These are phyloP conservation scores for Aspergillus terreus DNA, from an alignment of 2,329 filamentous ascomycete genomes.

Conservation along the genomic window DNA sequence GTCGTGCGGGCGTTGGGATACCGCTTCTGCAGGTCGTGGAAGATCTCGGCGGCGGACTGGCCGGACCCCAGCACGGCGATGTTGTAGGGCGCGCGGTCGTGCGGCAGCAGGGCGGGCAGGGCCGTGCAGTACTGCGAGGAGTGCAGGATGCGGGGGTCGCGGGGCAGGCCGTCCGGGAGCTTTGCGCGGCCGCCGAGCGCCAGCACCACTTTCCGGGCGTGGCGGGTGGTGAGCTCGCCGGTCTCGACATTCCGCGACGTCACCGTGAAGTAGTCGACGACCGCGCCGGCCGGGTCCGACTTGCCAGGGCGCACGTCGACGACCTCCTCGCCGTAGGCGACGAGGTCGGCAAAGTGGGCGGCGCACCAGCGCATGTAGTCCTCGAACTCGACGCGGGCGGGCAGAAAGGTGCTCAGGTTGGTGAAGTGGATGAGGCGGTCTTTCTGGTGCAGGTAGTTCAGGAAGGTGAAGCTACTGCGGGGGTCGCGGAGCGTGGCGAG, in stretches of 20 bases:
- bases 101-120: constrained; percentile 35
- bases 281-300: constrained; percentile 41
- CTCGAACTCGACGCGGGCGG: constrained; percentile 83
- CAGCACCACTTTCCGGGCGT: constrained; percentile 55
- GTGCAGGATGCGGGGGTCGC: constrained; percentile 72
- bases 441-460: constrained; percentile 86
- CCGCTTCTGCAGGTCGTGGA: constrained; percentile 75
- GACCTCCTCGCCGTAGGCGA: constrained; percentile 76
- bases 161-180: constrained; percentile 67
- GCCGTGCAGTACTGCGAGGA: constrained; percentile 73
- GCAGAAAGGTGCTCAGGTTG: constrained; percentile 85
- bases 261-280: constrained; percentile 65
- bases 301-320: constrained; percentile 63
- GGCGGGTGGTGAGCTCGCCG: constrained; percentile 37
- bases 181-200: constrained; percentile 66
- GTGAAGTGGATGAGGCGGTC: constrained; percentile 83
- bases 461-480: constrained; percentile 85
- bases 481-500: constrained; percentile 86
- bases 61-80: constrained; percentile 85
- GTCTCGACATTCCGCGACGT: constrained; percentile 58
- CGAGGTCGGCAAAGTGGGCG: constrained; percentile 67
- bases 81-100: constrained; percentile 52
- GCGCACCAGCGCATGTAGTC: constrained; percentile 96
- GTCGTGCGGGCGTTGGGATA: constrained; percentile 78
- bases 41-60: constrained; percentile 93